Percentiles rank a stretch among this genome's conserved stretches.
Evolutionary conservation across 2,329 filamentous ascomycete species (phyloP).

Genomic region (Coniochaeta pulveracea): DNA sequence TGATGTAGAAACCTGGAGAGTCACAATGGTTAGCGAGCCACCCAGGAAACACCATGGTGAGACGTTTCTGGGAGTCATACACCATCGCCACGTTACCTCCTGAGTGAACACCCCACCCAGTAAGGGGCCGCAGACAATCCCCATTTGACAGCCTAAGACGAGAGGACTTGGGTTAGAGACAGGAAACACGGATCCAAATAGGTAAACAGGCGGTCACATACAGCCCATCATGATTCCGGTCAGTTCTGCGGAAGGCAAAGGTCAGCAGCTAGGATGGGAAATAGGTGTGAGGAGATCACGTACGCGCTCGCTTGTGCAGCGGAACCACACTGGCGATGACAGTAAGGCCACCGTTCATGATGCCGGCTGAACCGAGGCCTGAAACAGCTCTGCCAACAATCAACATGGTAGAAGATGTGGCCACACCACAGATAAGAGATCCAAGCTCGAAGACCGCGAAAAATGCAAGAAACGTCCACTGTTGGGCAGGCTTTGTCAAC

Average conservation of each 20-base stretch:
- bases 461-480: constrained; percentile 27
- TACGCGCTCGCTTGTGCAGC: constrained; percentile 27
- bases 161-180: too few species aligned
- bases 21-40: not conserved
- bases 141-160: constrained; percentile 26
- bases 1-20: constrained; percentile 29
- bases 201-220: constrained; percentile 4
- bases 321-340: constrained; percentile 30
- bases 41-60: not conserved
- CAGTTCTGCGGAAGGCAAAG: too few species aligned
- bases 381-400: constrained; percentile 44
- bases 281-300: too few species aligned
- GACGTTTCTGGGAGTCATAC: constrained; percentile 15
- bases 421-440: constrained; percentile 39
- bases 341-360: constrained; percentile 39
- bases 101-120: constrained; percentile 29
- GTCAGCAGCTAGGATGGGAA: too few species aligned
- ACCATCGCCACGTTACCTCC: constrained; percentile 32
- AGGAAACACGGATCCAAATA: too few species aligned
- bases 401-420: constrained; percentile 35
- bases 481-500: not conserved
- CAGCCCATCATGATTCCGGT: constrained; percentile 14
- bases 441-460: constrained; percentile 44
- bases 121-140: constrained; percentile 33
- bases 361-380: constrained; percentile 37